phyloP scores from a whole-genome alignment of 129 eudicot genomes.

The Lactuca sativa region DNA sequence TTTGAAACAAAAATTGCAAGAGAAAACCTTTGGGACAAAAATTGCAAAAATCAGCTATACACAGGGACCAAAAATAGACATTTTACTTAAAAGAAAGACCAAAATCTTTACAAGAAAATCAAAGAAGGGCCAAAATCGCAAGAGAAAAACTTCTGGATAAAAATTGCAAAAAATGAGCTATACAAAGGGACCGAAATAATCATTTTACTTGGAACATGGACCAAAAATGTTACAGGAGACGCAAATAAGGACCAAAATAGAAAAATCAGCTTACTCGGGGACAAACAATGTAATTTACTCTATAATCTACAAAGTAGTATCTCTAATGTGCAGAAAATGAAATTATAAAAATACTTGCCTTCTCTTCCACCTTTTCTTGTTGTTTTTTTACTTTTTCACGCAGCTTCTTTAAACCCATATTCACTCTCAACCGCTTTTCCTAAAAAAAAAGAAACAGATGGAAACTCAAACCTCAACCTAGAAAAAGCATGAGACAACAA shows the following conservation, averaged over 20 bases:
- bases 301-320: too few species aligned
- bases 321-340: slow-evolving; percentile 6
- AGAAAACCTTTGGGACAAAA: background rate
- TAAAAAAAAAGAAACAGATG: slow-evolving; percentile 30
- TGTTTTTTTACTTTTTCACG: slow-evolving; percentile 91
- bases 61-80: too few species aligned
- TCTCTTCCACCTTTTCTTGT: slow-evolving; percentile 90
- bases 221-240: too few species aligned
- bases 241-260: too few species aligned
- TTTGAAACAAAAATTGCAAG: too few species aligned
- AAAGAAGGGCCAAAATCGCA: too few species aligned
- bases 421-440: slow-evolving; percentile 94
- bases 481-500: background rate
- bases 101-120: too few species aligned
- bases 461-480: slow-evolving; percentile 2
- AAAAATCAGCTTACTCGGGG: background rate
- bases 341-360: slow-evolving; percentile 36
- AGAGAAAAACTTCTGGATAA: too few species aligned
- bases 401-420: slow-evolving; percentile 74
- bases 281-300: background rate
- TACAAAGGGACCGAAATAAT: background rate
- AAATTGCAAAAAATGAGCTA: background rate
- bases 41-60: too few species aligned
- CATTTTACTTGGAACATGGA: too few species aligned
- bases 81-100: too few species aligned